phyloP scores from a whole-genome alignment of 2,329 filamentous ascomycete genomes.

The Drechslerella dactyloides region DNA sequence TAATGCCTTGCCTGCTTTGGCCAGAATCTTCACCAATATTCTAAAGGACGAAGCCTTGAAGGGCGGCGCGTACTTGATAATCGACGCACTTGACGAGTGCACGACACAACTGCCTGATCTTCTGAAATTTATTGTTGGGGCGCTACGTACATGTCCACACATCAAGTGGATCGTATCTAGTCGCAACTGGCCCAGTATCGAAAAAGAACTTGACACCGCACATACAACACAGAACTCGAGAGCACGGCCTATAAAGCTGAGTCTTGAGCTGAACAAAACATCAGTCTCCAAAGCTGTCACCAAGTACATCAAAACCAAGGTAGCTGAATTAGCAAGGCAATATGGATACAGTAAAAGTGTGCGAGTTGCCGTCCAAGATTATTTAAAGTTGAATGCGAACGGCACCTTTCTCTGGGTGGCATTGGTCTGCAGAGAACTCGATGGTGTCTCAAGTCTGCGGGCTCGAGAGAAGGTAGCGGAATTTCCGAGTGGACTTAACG shows the following conservation, averaged over 20 bases:
- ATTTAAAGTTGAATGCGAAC: constrained; percentile 57
- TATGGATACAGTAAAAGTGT: constrained; percentile 19
- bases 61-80: constrained; percentile 56
- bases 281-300: constrained; percentile 57
- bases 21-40: constrained; percentile 59
- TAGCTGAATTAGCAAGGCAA: constrained; percentile 54
- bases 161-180: constrained; percentile 62
- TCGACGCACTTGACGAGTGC: constrained; percentile 64
- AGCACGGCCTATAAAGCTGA: background rate
- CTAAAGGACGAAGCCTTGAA: constrained; percentile 57
- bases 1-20: constrained; percentile 58
- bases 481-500: constrained; percentile 58
- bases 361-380: constrained; percentile 46
- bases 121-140: constrained; percentile 57
- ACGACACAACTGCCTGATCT: constrained; percentile 55
- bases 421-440: constrained; percentile 59
- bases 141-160: constrained; percentile 42
- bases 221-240: background rate
- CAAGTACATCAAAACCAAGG: constrained; percentile 58
- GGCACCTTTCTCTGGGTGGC: constrained; percentile 55
- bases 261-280: constrained; percentile 58
- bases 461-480: constrained; percentile 48
- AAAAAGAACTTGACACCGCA: constrained; percentile 44
- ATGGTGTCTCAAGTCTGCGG: constrained; percentile 57
- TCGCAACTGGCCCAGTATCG: constrained; percentile 59